Evolutionary conservation across 192 early-diverging fungal genomes (phyloP), one percentile per base, ranked within the genome.

Genomic region (Radiomyces spectabilis): DNA sequence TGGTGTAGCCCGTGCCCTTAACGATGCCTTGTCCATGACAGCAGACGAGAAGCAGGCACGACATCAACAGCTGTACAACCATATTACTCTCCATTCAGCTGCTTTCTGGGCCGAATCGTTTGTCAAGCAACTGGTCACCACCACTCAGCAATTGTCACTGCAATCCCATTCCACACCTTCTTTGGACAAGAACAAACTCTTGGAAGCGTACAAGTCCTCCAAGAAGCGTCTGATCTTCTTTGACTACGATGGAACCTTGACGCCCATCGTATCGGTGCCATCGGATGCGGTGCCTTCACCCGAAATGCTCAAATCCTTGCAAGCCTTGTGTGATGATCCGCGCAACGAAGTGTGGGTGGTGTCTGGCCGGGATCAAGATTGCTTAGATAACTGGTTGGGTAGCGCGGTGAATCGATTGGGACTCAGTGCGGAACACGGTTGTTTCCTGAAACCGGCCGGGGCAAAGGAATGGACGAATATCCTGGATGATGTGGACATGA

Each of bases 191-290:
- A 30, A 57, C 4, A 4, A 50, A 3, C 65, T 76, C 30, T 53
- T 67, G 31, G 38, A 76, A 16, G 68, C 59, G 13, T 94, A 84
- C 71, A 53, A 43, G 8, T 41, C 51, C 3, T 55, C 93, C 7
- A 78, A 79, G 59, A 86, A 78, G 60, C 81, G 96, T 16, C 72
- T 97, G 9, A 67, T 99, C 27, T 81, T 95, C 72, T 91, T 98
- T 65, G 94, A 98, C 57, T 98, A 98, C 65, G 95, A 98, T 57
- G 83, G 96, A 29, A 99, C 96, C 0, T 70, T 99, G 12, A 94
- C 96, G 4, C 92, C 96, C 2, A 99, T 99, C 49, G 76, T 77
- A 31, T 89, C 85, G 57, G 86, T 78, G 7, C 96, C 96, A 10
- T 75, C 75, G 5, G 90, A 83, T 18, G 96, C 96, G 10, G 60